Conservation (phyloP, 805 yeast genomes). For the Candida golubevii region DNA sequence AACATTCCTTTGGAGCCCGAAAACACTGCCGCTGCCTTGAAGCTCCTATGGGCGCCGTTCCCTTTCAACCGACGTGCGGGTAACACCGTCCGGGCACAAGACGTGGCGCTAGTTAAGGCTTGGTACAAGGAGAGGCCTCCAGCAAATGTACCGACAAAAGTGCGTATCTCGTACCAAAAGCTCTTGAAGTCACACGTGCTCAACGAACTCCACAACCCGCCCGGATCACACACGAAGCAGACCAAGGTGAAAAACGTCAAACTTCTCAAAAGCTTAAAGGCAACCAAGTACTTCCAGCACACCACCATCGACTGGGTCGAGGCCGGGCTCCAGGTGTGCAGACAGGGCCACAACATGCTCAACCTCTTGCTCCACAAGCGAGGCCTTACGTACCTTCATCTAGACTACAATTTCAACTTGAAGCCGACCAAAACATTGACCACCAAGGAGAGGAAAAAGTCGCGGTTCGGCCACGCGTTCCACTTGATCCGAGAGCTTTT, state of each 20-base stretch:
- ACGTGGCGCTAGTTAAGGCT: conserved; percentile 75
- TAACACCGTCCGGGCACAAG: conserved; percentile 74
- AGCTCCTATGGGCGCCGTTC: conserved; percentile 73
- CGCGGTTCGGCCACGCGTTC: conserved; percentile 94
- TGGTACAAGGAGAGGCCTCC: conserved; percentile 77
- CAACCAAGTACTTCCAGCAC: conserved; percentile 85
- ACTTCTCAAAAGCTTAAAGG: conserved; percentile 59
- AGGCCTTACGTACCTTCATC: conserved; percentile 86
- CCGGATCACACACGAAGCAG: conserved; percentile 25
- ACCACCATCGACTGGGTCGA: conserved; percentile 97
- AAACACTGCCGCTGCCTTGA: conserved; percentile 49
- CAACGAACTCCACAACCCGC: conserved; percentile 58
- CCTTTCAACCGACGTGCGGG: conserved; percentile 83
- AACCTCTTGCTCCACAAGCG: conserved; percentile 84
- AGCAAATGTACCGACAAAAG: conserved; percentile 63
- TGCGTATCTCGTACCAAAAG: conserved; percentile 84
- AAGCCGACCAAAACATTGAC: conserved; percentile 96
- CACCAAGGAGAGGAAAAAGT: conserved; percentile 92
- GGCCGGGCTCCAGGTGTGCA: conserved; percentile 90
- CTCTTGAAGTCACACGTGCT: conserved; percentile 71
- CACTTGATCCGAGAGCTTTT: conserved; percentile 88
- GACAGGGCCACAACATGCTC: conserved; percentile 92
- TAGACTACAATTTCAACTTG: conserved; percentile 91
- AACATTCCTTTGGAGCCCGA: conserved; percentile 31
- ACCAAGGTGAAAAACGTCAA: conserved; percentile 49